Evolutionary conservation across 257 asterid genomes (phyloP), one percentile per base, ranked within the genome.

Genomic region (Salvia miltiorrhiza): DNA sequence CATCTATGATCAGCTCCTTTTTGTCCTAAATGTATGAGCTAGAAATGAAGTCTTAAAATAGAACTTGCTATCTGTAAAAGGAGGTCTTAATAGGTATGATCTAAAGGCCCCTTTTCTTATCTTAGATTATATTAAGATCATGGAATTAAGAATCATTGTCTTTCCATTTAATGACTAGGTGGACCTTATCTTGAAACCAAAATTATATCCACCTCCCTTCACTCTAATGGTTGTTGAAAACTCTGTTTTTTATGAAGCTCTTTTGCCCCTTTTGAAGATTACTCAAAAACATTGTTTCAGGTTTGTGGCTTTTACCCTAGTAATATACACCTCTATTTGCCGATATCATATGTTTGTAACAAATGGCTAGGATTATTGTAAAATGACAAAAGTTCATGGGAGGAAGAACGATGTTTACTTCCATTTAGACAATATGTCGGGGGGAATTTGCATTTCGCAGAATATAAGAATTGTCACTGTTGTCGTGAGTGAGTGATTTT

Each of bases 11-110:
- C 40, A 9, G 52, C 55, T 64, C 19, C 43, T 44, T 24, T 71
- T 60, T n/a, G n/a, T 41, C 67, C 24, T 59, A 60, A 17, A 41
- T 41, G 47, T 19, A 50, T 3, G 12, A 40, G 33, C 45, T 20
- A 33, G 24, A 48, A 60, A 13, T 20, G 10, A 49, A 50, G 37
- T 47, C 64, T 24, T 43, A 0, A 48, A 62, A 37, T 63, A 65
- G 11, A 49, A 59, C 48, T 50, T 58, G 41, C 48, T 73, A 40
- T 20, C 64, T 67, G 23, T 53, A 66, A 30, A 45, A 30, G 40
- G 4, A 43, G 60, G 61, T 61, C 26, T 12, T 40, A 12, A 20
- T 40, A 40, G 41, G 58, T 17, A 32, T 44, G 47, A 63, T 37
- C 26, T 54, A 24, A 48, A 33, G 53, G 21, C 49, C n/a, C 45